Evolutionary conservation across 2,329 filamentous ascomycete genomes (phyloP).

Genomic region (Macrophomina phaseolina): DNA sequence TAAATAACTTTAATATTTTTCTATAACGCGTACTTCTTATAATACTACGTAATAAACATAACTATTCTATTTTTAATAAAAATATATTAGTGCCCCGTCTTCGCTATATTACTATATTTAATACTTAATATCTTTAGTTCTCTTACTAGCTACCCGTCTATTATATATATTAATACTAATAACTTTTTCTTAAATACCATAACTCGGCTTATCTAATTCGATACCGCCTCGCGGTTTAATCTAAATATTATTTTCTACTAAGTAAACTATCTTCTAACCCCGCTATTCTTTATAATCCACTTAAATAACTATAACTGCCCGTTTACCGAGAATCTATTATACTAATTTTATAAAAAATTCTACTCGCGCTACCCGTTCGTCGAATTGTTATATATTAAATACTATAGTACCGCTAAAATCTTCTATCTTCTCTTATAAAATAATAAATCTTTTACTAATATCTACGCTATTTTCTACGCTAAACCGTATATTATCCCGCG

Average conservation of each 20-base stretch:
- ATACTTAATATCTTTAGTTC: constrained; percentile 32
- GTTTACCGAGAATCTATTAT: constrained; percentile 4
- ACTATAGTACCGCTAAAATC: neutral
- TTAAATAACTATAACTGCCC: neutral
- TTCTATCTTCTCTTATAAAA: no score
- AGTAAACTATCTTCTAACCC: neutral
- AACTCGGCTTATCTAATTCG: neutral
- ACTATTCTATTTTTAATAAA: constrained; percentile 35
- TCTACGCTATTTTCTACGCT: no score
- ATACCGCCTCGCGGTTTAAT: neutral
- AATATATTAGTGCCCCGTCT: constrained; percentile 27
- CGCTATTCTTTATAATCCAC: neutral
- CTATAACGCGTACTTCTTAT: no score
- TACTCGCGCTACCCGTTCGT: constrained; percentile 23
- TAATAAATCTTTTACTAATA: no score
- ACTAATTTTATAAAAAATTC: constrained; percentile 31
- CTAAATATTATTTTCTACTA: neutral
- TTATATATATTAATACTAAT: constrained; percentile 32
- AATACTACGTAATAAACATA: constrained; percentile 11
- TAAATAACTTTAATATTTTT: no score
- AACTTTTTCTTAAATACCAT: constrained; percentile 30
- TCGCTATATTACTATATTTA: constrained; percentile 31
- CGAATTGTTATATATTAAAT: constrained; percentile 27
- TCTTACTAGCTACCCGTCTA: constrained; percentile 31
- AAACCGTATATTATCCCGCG: neutral